Evolutionary conservation across 177 flowering plant species (phyloP), one percentile per base, ranked within the genome.

Genomic region (Vitis hybrid): DNA sequence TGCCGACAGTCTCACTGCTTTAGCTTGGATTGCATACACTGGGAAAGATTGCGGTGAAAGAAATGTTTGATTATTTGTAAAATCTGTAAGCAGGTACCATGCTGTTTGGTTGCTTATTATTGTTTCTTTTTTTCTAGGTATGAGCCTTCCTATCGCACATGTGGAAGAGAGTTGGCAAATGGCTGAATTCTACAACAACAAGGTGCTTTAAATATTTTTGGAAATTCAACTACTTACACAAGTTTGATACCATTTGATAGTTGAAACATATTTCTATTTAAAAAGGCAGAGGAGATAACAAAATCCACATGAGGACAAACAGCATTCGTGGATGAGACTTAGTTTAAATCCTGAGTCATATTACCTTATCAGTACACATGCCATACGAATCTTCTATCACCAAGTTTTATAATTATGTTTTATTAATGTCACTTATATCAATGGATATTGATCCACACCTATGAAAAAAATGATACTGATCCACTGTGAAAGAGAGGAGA

Each of bases 121-220:
- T 46, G 6, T 60, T 64, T 32, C 21, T 18, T 52, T 52, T 66
- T 67, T 65, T 68, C 16, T 69, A 96, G 99, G 99, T 78, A 89
- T 92, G 97, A 94, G 93, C 88, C 85, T 96, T 84, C 99, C 99
- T 65, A 92, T 87, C 73, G 94, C 97, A 16, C 98, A 96, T 76
- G 98, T 96, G 66, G 99, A 96, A 83, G 99, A 96, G 84, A 89
- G 95, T 78, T 96, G 98, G 99, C 98, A 93, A 78, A 86, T 86
- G 89, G 95, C 98, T 63, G 99, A 96, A 68, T 96, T 96, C 80
- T 96, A 96, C 78, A 85, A 74, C 72, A 95, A 95, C 82, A 95
- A 95, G 98, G 99, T 95, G 82, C 24, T 64, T 11, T 27, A 27
- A 27, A 27, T 27, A 27, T 27, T 27, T 3, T 27, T 27, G 30